A percentile compares a stretch with the other conserved stretches of the same genome.
These are phyloP conservation scores for Gymnopus androsaceus DNA, from an alignment of 1,284 basidiomycete genomes.

Conservation along the genomic window DNA sequence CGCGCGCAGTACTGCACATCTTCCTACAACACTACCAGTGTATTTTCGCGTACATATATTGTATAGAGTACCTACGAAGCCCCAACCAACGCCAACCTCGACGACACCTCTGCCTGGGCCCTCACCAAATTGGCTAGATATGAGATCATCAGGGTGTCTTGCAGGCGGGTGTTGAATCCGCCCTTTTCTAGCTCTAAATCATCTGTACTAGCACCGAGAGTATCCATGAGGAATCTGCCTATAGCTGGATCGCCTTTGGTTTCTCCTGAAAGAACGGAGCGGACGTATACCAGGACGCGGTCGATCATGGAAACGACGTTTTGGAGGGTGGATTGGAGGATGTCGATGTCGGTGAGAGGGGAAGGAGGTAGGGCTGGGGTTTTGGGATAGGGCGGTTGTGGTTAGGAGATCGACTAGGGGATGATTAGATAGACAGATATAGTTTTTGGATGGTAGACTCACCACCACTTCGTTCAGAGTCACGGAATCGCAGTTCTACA, in stretches of 20 bases:
- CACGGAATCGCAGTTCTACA: constrained; percentile 78
- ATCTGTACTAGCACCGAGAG: constrained; percentile 70
- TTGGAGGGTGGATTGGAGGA: constrained; percentile 72
- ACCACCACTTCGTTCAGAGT: constrained; percentile 85
- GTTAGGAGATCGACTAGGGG: constrained; percentile 79
- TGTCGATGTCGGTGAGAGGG: constrained; percentile 63
- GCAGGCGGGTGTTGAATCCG: constrained; percentile 75
- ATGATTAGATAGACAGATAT: constrained; percentile 2
- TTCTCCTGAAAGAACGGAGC: constrained; percentile 78
- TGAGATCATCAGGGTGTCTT: constrained; percentile 93
- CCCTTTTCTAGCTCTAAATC: constrained; percentile 72
- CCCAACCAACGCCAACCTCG: constrained; percentile 80
- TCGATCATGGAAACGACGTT: constrained; percentile 81
- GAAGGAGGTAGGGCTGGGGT: constrained; percentile 47
- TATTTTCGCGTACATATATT: not conserved
- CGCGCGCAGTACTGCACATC: no score
- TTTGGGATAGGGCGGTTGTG: constrained; percentile 49
- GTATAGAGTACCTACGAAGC: not conserved
- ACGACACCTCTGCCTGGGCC: constrained; percentile 92
- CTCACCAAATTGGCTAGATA: constrained; percentile 95
- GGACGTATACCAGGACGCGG: constrained; percentile 85
- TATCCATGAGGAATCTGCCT: constrained; percentile 92
- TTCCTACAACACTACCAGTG: no score
- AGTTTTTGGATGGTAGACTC: constrained; percentile 38
- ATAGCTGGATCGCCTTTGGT: constrained; percentile 84